Base-by-base conservation (phyloP, 2,329 filamentous ascomycete species). In the Peltaster fructicola region DNA sequence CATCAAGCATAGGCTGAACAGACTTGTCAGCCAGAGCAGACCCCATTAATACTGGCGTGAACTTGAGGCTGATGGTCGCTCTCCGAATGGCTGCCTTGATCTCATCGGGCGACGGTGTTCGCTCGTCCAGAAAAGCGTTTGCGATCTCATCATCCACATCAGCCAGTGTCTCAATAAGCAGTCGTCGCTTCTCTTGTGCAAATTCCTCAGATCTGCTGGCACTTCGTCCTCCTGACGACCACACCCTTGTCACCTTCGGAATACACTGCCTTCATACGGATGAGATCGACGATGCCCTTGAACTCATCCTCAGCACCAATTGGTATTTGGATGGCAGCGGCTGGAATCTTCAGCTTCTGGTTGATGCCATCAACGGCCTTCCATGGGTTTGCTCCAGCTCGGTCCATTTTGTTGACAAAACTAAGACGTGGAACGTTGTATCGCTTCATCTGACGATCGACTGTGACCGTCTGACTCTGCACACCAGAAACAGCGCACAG, bases 391-490 rank as follows among this genome's bases (percentile, higher is more conserved):
- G 88, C 80, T 31, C 88, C 88, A 77, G 93, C 93, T 37, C 88
- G 76, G 48, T 98, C 88, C 85, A 98, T 95, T 65, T 98, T 98
- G 63, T 98, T 98, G 50, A 98, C 72, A 47, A 98, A 98, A 27
- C 79, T 91, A 51, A 98, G 73, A 41, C 88, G 69, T 32, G 88
- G 88, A 34, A 98, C 74, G 48, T 95, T 85, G 63, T 98, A 98
- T 40, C 88, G 73, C 61, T 82, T 80, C 88, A 98, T 98, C 60
- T 98, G 88, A 41, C 88, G 70, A 53, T 98, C 84, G 36, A 98
- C 88, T 2, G 88, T 98, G 42, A 93, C 93, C 11, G 88, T 98
- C 57, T 98, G 88, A 48, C 76, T 85, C 57, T 98, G 88, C 16
- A 98, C 88, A 48, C 88, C 88, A 44, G 80, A 91, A 32, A 95